Evolutionary conservation across 495 filamentous ascomycete genomes (phyloP), one percentile per base, ranked within the genome.

Genomic region (Aspergillus olivimuriae): DNA sequence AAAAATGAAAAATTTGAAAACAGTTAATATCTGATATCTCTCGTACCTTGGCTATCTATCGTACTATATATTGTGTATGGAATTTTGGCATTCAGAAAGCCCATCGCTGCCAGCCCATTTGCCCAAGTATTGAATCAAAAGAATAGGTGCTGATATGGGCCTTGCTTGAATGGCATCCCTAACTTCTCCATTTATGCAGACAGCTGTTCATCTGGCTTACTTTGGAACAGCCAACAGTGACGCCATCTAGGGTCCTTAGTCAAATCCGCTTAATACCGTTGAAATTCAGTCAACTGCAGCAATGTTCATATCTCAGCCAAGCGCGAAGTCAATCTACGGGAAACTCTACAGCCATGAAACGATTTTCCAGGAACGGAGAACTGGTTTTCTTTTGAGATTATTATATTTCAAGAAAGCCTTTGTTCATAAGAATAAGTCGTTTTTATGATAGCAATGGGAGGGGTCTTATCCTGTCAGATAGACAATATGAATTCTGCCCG

Each of bases 1-100:
- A 48, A 57, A 58, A 60, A 58, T 58, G 40, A 58, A 65, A 67
- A 64, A 66, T 47, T 60, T 51, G 51, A 57, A 66, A 63, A 56
- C 33, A 9, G 40, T 17, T 53, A 36, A 45, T 19, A 15, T 39
- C 22, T 40, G n/a, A 9, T 12, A 2, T 34, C 11, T 11, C 17
- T 32, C 26, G 48, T 54, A n/a, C n/a, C n/a, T n/a, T n/a, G n/a
- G n/a, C n/a, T n/a, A n/a, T n/a, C n/a, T n/a, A n/a, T n/a, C n/a
- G n/a, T n/a, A n/a, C n/a, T n/a, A n/a, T n/a, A n/a, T n/a, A n/a
- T n/a, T n/a, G n/a, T n/a, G n/a, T n/a, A n/a, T n/a, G 58, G 59
- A 21, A 41, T 47, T 23, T 46, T 61, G 12, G 34, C 53, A 24
- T 60, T 68, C 39, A 51, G 61, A 14, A 48, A 56, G 21, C 48